Percentiles rank a stretch among this genome's conserved stretches.
Conservation (phyloP, 164 flowering plant species). For the Magnolia kwangsiensis region DNA sequence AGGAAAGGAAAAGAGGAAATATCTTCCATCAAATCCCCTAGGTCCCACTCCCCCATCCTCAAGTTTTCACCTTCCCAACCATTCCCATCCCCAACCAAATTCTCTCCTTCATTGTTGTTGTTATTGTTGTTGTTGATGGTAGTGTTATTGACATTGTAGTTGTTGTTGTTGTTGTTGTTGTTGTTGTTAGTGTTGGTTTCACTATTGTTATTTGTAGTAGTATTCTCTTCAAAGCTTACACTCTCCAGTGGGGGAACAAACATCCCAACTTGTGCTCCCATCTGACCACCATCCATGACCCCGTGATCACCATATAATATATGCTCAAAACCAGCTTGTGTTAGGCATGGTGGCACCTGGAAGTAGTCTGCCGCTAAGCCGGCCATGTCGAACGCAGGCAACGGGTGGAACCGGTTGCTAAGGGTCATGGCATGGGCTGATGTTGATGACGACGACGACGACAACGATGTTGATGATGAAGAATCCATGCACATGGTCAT, state of each 20-base stretch:
- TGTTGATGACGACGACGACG: constrained; percentile 25
- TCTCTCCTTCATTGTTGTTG: constrained; percentile 22
- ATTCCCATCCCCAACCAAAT: constrained; percentile 27
- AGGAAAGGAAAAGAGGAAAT: constrained; percentile 59
- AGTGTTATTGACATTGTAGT: constrained; percentile 14
- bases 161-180: constrained; percentile 19
- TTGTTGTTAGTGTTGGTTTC: constrained; percentile 7
- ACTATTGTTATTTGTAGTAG: constrained; percentile 6
- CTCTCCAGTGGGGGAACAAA: constrained; percentile 54
- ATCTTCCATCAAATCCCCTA: constrained; percentile 76
- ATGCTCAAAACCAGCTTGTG: constrained; percentile 24
- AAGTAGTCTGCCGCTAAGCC: constrained; percentile 20
- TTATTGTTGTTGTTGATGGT: constrained; percentile 18
- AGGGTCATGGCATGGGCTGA: constrained; percentile 33
- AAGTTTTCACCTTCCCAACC: constrained; percentile 58
- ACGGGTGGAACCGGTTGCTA: constrained; percentile 24
- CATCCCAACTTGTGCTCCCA: constrained; percentile 32
- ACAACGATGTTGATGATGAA: constrained; percentile 7
- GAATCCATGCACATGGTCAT: constrained; percentile 32
- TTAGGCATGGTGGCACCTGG: constrained; percentile 27
- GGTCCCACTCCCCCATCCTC: constrained; percentile 73
- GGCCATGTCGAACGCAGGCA: constrained; percentile 25
- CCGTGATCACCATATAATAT: constrained; percentile 15
- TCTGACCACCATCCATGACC: constrained; percentile 24
- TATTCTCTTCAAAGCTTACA: constrained; percentile 33